Percentiles rank a stretch among this genome's conserved stretches.
These are phyloP conservation scores for Trichoderma polysporum DNA, from an alignment of 2,329 filamentous ascomycete species.

Conservation along the genomic window DNA sequence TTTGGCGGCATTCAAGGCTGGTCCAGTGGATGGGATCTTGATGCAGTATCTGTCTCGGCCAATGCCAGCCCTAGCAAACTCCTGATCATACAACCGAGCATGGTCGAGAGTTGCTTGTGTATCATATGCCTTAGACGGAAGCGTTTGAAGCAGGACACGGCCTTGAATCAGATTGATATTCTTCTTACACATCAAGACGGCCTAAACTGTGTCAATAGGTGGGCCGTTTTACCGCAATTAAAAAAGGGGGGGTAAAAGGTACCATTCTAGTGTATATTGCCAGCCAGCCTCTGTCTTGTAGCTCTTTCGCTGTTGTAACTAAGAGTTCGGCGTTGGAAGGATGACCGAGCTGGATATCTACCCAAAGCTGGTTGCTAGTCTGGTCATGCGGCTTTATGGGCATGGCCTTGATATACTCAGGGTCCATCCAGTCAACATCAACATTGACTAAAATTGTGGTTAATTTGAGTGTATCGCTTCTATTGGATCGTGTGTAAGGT, in stretches of 20 bases:
- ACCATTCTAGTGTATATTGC: conserved; percentile 49
- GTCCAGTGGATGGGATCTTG: conserved; percentile 51
- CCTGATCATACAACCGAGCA: conserved; percentile 45
- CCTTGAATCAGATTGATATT: conserved; percentile 36
- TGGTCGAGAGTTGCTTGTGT: conserved; percentile 45
- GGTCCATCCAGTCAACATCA: conserved; percentile 54
- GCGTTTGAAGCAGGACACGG: conserved; percentile 49
- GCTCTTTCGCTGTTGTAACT: conserved; percentile 41
- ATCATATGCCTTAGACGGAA: conserved; percentile 48
- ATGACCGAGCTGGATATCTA: conserved; percentile 46
- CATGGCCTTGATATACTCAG: conserved; percentile 47
- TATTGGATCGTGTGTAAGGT: neutral
- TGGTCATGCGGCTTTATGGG: conserved; percentile 47
- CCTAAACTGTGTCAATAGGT: conserved; percentile 27
- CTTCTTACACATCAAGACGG: conserved; percentile 45
- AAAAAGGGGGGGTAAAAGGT: neutral
- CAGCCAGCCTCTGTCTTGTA: conserved; percentile 47
- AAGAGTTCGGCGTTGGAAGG: conserved; percentile 46
- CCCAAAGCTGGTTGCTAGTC: conserved; percentile 51
- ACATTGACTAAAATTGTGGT: conserved; percentile 42
- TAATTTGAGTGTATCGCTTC: neutral
- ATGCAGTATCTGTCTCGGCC: conserved; percentile 48
- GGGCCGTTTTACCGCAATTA: neutral
- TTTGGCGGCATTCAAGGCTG: conserved; percentile 45
- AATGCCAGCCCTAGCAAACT: conserved; percentile 47